Evolutionary conservation across 192 early-diverging fungal species (phyloP), one percentile per base, ranked within the genome.

Genomic region (Ambispora gerdemannii): DNA sequence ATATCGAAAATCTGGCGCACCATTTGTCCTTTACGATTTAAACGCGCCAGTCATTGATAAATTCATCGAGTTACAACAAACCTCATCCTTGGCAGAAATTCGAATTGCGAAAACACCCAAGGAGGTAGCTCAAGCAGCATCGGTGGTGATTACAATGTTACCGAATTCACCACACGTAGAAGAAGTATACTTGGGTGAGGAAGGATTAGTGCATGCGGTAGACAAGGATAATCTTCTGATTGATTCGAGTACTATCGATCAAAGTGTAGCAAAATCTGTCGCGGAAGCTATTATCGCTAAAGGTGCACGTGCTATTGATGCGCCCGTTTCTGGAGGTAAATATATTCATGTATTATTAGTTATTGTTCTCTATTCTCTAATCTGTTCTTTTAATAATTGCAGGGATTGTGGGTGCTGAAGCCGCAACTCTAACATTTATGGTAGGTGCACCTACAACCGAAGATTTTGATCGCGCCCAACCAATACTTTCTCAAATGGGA

Each of bases 381-480:
- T 62, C n/a, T 15, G 0, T 36, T n/a, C 53, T 64, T 25, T 22
- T 58, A 19, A n/a, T 47, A 61, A 34, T 30, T 43, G 7, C 72
- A 90, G 89, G 90, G 7, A 92, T 90, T 47, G 82, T 86, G 67
- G 95, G 93, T 31, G 96, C 96, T 7, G 77, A 91, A 72, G 89
- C 87, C 15, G 96, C 88, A 17, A 95, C 94, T 1, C 81, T 98
- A 52, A 96, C 95, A 0, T 98, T 98, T 77, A 98, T 98, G 96
- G 93, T 95, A 3, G 96, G 96, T 31, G 84, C 90, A 25, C 73
- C 82, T 19, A 77, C 78, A 3, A 50, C 71, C 31, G 62, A 67
- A 2, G 85, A 84, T 34, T 93, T 92, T 75, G 85, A 90, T 25
- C 27, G 62, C 2, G 90, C 86, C 20, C 89, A 90, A 58, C 80